Evolutionary conservation across 306 rosid species (phyloP).

Genomic region (Morella rubra): DNA sequence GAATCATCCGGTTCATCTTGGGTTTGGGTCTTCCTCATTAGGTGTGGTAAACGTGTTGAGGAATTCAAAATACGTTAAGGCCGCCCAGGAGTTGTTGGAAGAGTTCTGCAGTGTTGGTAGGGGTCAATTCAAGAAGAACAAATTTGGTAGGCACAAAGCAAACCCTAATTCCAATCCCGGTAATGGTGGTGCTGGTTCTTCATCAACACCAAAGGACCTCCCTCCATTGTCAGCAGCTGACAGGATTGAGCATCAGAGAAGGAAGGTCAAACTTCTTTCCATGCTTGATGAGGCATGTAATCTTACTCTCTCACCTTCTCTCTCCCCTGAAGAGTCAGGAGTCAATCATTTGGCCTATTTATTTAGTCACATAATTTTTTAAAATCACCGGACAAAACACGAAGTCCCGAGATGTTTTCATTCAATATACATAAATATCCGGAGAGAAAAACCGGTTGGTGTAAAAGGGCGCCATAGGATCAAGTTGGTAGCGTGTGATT

Average conservation of each 20-base stretch:
- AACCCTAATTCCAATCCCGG: conserved; percentile 67
- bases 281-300: conserved; percentile 93
- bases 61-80: conserved; percentile 73
- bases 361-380: conserved; percentile 19
- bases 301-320: conserved; percentile 48
- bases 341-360: conserved; percentile 11
- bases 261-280: conserved; percentile 81
- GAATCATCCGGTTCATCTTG: conserved; percentile 45
- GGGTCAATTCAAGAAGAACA: conserved; percentile 69
- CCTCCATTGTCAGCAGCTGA: conserved; percentile 67
- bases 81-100: conserved; percentile 74
- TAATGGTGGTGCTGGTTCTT: conserved; percentile 38
- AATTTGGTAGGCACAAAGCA: conserved; percentile 43
- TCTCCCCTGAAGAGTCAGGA: conserved; percentile 55
- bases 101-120: conserved; percentile 89
- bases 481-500: conserved; percentile 38
- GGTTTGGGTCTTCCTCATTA: conserved; percentile 49
- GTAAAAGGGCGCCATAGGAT: conserved; percentile 34
- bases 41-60: conserved; percentile 66
- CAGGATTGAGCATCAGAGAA: conserved; percentile 84
- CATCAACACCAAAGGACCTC: conserved; percentile 58
- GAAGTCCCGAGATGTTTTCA: conserved; percentile 49
- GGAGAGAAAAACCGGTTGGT: conserved; percentile 56
- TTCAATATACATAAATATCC: not conserved
- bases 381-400: conserved; percentile 37